phyloP scores from a whole-genome alignment of 768 basidiomycete species.

The Zangia roseola region DNA sequence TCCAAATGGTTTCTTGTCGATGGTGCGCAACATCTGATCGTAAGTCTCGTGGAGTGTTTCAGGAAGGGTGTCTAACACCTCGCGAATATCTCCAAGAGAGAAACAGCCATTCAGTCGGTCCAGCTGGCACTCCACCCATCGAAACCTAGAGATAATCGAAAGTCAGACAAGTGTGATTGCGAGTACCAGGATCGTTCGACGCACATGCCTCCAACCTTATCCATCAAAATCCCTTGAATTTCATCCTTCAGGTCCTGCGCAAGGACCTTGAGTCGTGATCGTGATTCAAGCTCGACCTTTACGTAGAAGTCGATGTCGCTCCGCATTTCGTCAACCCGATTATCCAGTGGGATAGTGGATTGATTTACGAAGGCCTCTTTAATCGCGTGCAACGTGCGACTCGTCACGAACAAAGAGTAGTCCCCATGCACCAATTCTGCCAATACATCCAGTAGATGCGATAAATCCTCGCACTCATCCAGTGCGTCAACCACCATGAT shows the following conservation, averaged over 20 bases:
- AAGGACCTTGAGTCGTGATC: not conserved
- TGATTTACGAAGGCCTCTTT: too few relatives aligned
- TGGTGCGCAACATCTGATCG: not conserved
- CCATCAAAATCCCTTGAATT: not conserved
- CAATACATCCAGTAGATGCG: not conserved
- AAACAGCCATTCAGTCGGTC: slow-evolving; percentile 1
- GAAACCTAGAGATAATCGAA: slow-evolving; percentile 1
- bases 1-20: not conserved
- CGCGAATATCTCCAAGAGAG: not conserved
- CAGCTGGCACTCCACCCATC: slow-evolving; percentile 6
- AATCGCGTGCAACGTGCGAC: not conserved
- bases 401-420: slow-evolving; percentile 6
- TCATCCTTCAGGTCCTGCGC: not conserved
- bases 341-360: too few relatives aligned
- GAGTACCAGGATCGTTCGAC: not conserved
- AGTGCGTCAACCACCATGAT: slow-evolving; percentile 11
- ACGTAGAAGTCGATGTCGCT: not conserved
- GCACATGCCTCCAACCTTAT: slow-evolving; percentile 6
- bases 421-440: not conserved
- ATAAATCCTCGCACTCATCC: slow-evolving; percentile 7
- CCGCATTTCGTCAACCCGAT: too few relatives aligned
- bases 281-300: not conserved
- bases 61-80: slow-evolving; percentile 1
- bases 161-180: too few relatives aligned
- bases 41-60: not conserved